These are phyloP conservation scores for Acer yangbiense DNA, from an alignment of 345 rosid species.

Conservation along the genomic window DNA sequence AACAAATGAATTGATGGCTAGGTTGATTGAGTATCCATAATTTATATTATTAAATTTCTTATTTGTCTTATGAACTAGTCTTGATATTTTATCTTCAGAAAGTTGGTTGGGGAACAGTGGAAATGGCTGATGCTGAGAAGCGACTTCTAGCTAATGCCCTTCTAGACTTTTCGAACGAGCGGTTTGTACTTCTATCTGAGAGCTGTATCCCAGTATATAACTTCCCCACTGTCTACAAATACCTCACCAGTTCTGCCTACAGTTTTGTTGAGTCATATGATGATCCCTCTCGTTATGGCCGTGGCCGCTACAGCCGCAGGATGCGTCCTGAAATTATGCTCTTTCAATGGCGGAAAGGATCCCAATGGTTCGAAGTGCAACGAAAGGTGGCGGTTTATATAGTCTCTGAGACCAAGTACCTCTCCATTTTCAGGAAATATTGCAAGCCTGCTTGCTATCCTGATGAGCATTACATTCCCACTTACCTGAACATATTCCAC, in stretches of 20 bases:
- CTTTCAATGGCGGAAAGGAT: conserved; percentile 90
- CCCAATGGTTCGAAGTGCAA: conserved; percentile 92
- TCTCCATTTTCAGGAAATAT: conserved; percentile 60
- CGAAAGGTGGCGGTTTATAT: conserved; percentile 65
- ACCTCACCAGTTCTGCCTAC: conserved; percentile 62
- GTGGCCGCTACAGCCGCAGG: conserved; percentile 85
- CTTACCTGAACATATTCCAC: conserved; percentile 78
- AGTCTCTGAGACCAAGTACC: conserved; percentile 71
- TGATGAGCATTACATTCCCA: conserved; percentile 90
- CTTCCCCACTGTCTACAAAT: conserved; percentile 75
- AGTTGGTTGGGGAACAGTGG: conserved; percentile 81
- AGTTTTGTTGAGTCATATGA: conserved; percentile 92
- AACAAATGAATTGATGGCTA: not conserved
- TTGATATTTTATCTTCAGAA: conserved; percentile 40
- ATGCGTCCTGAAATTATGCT: conserved; percentile 84
- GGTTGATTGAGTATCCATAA: not conserved
- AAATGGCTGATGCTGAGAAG: conserved; percentile 79
- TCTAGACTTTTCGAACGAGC: conserved; percentile 83
- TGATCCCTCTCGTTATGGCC: conserved; percentile 84
- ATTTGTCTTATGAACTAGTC: conserved; percentile 6
- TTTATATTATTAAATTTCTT: not conserved
- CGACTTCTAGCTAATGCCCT: conserved; percentile 90
- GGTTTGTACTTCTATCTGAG: conserved; percentile 90
- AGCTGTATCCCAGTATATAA: conserved; percentile 92
- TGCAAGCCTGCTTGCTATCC: conserved; percentile 95